Evolutionary conservation across 352 stramenopile species (phyloP).

Genomic region (Phytopythium aichiense): DNA sequence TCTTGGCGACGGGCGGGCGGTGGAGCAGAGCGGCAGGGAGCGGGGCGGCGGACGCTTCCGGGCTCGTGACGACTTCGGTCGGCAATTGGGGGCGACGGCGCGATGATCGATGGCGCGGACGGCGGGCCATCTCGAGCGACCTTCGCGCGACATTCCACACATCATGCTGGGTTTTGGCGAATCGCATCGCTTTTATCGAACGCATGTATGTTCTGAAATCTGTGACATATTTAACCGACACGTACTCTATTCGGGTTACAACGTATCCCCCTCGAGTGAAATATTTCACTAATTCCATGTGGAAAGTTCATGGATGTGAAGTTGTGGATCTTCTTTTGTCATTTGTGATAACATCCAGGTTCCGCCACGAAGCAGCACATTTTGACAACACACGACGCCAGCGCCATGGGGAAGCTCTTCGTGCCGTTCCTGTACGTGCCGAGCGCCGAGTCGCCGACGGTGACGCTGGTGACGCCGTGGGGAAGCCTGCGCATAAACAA

Average conservation of each 20-base stretch:
- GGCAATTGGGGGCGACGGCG: conserved; percentile 17
- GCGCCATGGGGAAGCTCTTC: conserved; percentile 27
- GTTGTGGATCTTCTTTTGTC: too few relatives aligned
- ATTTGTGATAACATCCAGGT: too few relatives aligned
- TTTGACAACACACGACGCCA: not conserved
- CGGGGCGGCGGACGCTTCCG: conserved; percentile 6
- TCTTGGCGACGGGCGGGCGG: conserved; percentile 11
- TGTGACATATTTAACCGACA: too few relatives aligned
- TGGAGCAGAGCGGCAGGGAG: not conserved
- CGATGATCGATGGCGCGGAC: not conserved
- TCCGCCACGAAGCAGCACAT: too few relatives aligned
- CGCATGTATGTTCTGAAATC: too few relatives aligned
- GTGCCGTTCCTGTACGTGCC: conserved; percentile 74
- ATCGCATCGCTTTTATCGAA: too few relatives aligned
- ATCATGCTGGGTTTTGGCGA: too few relatives aligned
- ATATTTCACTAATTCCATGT: too few relatives aligned
- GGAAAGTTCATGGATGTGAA: too few relatives aligned
- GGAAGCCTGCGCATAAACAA: conserved; percentile 63
- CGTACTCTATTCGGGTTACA: too few relatives aligned
- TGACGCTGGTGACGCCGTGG: conserved; percentile 70
- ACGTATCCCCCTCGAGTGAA: too few relatives aligned
- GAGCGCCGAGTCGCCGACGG: conserved; percentile 43
- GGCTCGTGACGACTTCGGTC: not conserved
- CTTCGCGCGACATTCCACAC: conserved; percentile 12
- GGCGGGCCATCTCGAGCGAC: conserved; percentile 15